Base-by-base conservation (phyloP, 2,329 filamentous ascomycete genomes). In the Leptographium radiaticola region DNA sequence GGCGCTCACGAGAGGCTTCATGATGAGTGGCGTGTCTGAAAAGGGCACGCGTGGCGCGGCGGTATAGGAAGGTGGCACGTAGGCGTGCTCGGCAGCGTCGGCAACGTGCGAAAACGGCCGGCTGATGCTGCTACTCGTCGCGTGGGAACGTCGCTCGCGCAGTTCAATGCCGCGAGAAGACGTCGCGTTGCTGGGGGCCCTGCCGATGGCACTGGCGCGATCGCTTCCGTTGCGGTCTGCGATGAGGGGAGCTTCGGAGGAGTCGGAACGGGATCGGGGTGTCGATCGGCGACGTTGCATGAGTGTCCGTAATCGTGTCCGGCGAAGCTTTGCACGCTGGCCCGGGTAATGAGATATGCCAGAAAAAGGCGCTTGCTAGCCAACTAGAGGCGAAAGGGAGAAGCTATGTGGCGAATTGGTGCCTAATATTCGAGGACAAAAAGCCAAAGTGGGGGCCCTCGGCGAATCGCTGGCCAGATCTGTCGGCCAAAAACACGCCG, bases 1-100 rank as follows among this genome's bases (percentile, higher is more conserved):
- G 61, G 89, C 84, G 66, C 88, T 86, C 63, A 97, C 87, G 67
- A 97, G 76, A 62, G 91, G 90, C 84, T 96, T 96, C 90, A 96
- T 96, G 66, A 65, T 80, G 74, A 69, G 56, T 42, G 55, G 52
- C 20, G 55, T 53, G 56, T 55, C 45, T 39, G 20, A 11, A 34
- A 51, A 43, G 3, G 49, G 49, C 2, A 52, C 44, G 51, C 40
- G 45, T 50, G 47, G 46, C 10, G 39, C 39, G 36, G 33, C 43
- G 6, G 43, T 16, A 33, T 34, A 52, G 1, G 48, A 52, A 30
- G 43, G 44, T 7, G 44, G 44, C 2, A 16, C 15, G 40, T 54
- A 25, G 34, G 49, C n/a, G 36, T 50, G 16, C n/a, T 43, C 39
- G 40, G 46, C 13, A 31, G 50, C 36, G 52, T 52, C 40, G 45